Evolutionary conservation across 1,284 basidiomycete species (phyloP).

Genomic region (Cutaneotrichosporon sp.): DNA sequence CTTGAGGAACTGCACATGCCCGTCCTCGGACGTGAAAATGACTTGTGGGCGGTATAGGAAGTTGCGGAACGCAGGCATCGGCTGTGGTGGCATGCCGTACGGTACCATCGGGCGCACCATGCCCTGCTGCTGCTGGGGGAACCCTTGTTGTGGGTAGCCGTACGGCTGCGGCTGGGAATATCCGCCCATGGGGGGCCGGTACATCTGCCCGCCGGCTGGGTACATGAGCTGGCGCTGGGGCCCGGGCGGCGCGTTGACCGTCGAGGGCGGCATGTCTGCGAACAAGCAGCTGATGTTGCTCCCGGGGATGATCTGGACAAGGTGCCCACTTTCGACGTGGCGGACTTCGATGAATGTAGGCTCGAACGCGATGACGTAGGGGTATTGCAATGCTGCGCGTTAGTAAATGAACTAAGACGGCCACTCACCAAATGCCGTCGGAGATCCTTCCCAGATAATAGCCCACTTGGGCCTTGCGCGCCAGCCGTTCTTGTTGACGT

Average conservation of each 20-base stretch:
- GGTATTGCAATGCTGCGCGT: conserved; percentile 81
- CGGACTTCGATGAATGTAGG: conserved; percentile 94
- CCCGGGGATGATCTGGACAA: conserved; percentile 94
- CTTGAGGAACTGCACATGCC: conserved; percentile 48
- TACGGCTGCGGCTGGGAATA: neutral
- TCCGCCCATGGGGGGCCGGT: conserved; percentile 4
- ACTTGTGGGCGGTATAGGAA: conserved; percentile 38
- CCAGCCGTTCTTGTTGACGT: conserved; percentile 95
- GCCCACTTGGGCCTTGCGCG: conserved; percentile 86
- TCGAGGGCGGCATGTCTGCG: conserved; percentile 84
- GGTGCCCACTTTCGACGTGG: conserved; percentile 84
- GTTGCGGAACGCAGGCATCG: conserved; percentile 25
- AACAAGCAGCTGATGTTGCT: conserved; percentile 84
- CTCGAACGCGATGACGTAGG: conserved; percentile 95
- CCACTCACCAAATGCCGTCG: conserved; percentile 83
- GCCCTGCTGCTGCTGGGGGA: conserved; percentile 1
- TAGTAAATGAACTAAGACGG: neutral
- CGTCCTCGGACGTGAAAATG: conserved; percentile 46
- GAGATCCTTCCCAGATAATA: conserved; percentile 93
- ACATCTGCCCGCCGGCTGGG: conserved; percentile 6
- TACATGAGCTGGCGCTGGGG: conserved; percentile 37
- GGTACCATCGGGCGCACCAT: conserved; percentile 5
- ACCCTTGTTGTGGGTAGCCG: neutral
- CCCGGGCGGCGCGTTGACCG: conserved; percentile 38
- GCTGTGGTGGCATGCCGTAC: conserved; percentile 7